Evolutionary conservation across 495 filamentous ascomycete species (phyloP).

Genomic region (Elaphomyces granulatus): DNA sequence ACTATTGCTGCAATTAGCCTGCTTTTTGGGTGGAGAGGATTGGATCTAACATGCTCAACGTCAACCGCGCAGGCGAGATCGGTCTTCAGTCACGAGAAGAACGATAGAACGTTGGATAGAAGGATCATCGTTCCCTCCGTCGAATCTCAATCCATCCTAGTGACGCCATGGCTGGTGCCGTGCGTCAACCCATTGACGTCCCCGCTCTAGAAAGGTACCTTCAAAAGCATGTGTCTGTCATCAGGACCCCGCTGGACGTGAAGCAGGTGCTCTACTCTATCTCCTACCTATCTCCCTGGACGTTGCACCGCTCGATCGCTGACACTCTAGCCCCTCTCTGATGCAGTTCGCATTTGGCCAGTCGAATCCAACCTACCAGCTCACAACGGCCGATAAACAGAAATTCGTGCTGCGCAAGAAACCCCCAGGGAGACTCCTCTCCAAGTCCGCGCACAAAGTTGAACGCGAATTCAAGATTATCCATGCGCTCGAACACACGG

Average conservation of each 20-base stretch:
- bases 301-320: not conserved
- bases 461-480: slow-evolving; percentile 91
- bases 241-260: slow-evolving; percentile 66
- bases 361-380: slow-evolving; percentile 90
- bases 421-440: slow-evolving; percentile 79
- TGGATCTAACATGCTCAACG: too few species aligned
- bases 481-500: slow-evolving; percentile 59
- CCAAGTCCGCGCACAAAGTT: slow-evolving; percentile 86
- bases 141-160: too few species aligned
- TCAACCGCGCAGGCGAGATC: too few species aligned
- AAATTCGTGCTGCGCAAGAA: slow-evolving; percentile 89
- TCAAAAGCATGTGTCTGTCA: slow-evolving; percentile 54
- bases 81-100: too few species aligned
- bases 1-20: too few species aligned
- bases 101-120: too few species aligned
- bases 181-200: slow-evolving; percentile 81
- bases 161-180: slow-evolving; percentile 87
- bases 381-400: slow-evolving; percentile 50
- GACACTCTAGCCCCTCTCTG: slow-evolving; percentile 6
- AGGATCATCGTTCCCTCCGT: too few species aligned
- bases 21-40: too few species aligned
- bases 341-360: slow-evolving; percentile 87
- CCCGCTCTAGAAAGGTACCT: slow-evolving; percentile 66
- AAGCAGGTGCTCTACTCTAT: slow-evolving; percentile 55
- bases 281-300: not conserved